Conservation (phyloP, 306 rosid species). For the Castanea crenata region DNA sequence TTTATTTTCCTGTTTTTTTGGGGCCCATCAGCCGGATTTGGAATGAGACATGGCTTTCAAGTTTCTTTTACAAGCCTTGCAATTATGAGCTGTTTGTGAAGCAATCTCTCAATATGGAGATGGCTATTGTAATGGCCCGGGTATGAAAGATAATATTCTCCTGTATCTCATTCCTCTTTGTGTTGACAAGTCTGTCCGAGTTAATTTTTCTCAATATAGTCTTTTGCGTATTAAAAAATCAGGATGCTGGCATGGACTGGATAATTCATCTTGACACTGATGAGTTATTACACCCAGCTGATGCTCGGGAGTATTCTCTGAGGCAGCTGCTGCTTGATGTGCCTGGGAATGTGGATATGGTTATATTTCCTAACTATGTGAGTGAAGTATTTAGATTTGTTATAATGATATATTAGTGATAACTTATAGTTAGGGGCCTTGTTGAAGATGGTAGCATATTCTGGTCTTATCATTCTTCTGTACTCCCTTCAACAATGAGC, state of each 20-base stretch:
- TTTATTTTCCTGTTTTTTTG: slow-evolving; percentile 3
- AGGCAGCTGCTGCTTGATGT: slow-evolving; percentile 89
- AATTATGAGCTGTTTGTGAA: slow-evolving; percentile 97
- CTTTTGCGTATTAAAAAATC: slow-evolving; percentile 27
- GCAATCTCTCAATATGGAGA: slow-evolving; percentile 99
- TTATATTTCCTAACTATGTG: slow-evolving; percentile 93
- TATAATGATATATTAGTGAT: slow-evolving; percentile 7
- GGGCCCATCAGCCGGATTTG: slow-evolving; percentile 83
- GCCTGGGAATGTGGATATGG: slow-evolving; percentile 90
- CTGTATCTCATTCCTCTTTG: slow-evolving; percentile 1
- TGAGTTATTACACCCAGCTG: slow-evolving; percentile 92
- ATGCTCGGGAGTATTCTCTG: slow-evolving; percentile 84
- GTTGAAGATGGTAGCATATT: slow-evolving; percentile 3
- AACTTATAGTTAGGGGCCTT: neutral
- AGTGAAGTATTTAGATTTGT: slow-evolving; percentile 36
- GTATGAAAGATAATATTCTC: slow-evolving; percentile 46
- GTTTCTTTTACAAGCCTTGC: slow-evolving; percentile 99
- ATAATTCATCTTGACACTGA: slow-evolving; percentile 96
- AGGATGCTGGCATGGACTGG: slow-evolving; percentile 98
- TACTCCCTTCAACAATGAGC: neutral
- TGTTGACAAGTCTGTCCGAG: neutral
- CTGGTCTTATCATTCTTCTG: slow-evolving; percentile 8
- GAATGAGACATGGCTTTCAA: slow-evolving; percentile 96
- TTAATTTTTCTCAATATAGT: slow-evolving; percentile 13
- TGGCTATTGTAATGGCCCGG: slow-evolving; percentile 98